These are phyloP conservation scores for Lipomyces orientalis DNA, from an alignment of 805 yeast genomes.

Conservation along the genomic window DNA sequence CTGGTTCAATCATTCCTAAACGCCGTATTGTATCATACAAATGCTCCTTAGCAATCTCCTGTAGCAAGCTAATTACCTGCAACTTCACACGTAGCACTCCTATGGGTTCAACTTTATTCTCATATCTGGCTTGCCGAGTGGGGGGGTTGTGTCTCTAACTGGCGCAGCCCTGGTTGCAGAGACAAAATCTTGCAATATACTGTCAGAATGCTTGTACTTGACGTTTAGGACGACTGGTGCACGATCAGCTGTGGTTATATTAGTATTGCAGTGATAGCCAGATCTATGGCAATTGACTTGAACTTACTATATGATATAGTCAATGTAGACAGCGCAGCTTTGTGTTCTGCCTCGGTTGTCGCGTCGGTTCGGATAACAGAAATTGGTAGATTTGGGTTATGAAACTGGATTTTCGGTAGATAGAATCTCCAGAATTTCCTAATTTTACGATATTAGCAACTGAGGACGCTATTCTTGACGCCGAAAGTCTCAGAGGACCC, in stretches of 20 bases:
- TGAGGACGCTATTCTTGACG: not conserved
- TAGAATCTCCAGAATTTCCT: slow-evolving; percentile 75
- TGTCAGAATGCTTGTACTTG: slow-evolving; percentile 54
- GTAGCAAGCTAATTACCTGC: not conserved
- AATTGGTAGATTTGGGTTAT: slow-evolving; percentile 74
- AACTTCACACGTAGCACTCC: not conserved
- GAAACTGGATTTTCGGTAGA: slow-evolving; percentile 79
- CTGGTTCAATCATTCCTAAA: not conserved
- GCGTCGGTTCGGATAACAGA: slow-evolving; percentile 50
- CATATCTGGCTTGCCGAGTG: slow-evolving; percentile 17
- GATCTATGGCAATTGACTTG: not conserved
- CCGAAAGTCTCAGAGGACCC: not conserved
- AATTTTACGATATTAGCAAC: not conserved
- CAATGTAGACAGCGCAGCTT: slow-evolving; percentile 44
- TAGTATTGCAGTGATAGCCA: not conserved
- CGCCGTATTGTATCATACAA: not conserved
- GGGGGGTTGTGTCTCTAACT: slow-evolving; percentile 4
- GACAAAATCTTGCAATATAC: slow-evolving; percentile 65
- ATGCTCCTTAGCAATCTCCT: too few relatives aligned
- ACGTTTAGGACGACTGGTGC: slow-evolving; percentile 54
- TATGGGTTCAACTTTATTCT: slow-evolving; percentile 17
- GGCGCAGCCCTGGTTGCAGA: slow-evolving; percentile 14
- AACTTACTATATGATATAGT: slow-evolving; percentile 39
- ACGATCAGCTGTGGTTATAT: slow-evolving; percentile 6
- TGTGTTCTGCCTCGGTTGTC: slow-evolving; percentile 48